Conservation (phyloP, 2,329 filamentous ascomycete genomes). For the Neobulgaria alba region DNA sequence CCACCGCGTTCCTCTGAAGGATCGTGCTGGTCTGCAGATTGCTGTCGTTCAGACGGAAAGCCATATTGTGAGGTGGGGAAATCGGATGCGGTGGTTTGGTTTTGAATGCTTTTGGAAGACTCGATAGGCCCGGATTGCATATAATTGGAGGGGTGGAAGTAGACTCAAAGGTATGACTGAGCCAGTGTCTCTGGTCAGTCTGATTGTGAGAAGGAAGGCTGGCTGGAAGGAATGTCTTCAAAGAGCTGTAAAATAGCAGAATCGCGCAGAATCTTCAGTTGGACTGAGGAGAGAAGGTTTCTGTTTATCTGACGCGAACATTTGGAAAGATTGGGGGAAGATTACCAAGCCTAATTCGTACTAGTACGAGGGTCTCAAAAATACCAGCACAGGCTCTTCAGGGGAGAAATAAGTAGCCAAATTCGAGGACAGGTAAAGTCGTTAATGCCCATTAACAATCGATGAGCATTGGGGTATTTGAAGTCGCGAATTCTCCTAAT, state of each 20-base stretch:
- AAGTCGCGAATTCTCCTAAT: too few species aligned
- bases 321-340: not conserved
- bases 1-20: slow-evolving; percentile 13
- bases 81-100: slow-evolving; percentile 31
- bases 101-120: slow-evolving; percentile 36
- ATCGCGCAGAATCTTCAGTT: too few species aligned
- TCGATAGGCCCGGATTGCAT: slow-evolving; percentile 53
- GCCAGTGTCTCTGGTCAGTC: slow-evolving; percentile 29
- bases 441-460: too few species aligned
- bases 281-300: too few species aligned
- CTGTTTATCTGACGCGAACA: slow-evolving; percentile 8
- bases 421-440: too few species aligned
- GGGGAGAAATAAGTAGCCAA: too few species aligned
- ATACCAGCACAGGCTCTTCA: too few species aligned
- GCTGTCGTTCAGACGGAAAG: slow-evolving; percentile 38
- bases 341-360: not conserved
- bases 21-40: slow-evolving; percentile 30
- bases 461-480: too few species aligned
- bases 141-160: slow-evolving; percentile 39
- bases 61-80: slow-evolving; percentile 46
- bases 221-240: too few species aligned
- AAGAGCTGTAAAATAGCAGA: too few species aligned
- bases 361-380: too few species aligned
- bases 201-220: slow-evolving; percentile 31
- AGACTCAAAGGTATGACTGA: slow-evolving; percentile 24